A percentile compares a stretch with the other conserved stretches of the same genome.
Conservation (phyloP, 345 rosid species). For the Toxicodendron radicans region DNA sequence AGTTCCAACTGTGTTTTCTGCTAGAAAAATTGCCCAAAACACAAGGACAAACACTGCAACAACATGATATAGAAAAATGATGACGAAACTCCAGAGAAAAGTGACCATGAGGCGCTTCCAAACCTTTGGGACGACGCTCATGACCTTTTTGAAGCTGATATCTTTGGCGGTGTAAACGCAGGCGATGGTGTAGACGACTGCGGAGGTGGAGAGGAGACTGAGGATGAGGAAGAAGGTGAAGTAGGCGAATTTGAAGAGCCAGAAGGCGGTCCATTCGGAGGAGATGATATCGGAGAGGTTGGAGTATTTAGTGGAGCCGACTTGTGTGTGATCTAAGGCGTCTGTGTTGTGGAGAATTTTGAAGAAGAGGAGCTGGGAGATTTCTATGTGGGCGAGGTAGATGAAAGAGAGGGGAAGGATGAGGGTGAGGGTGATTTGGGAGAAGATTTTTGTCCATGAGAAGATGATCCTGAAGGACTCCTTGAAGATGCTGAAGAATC, state of each 20-base stretch:
- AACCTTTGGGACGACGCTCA: constrained; percentile 39
- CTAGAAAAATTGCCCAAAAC: neutral
- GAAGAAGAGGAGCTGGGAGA: constrained; percentile 30
- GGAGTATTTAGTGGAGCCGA: constrained; percentile 13
- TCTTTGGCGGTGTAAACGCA: constrained; percentile 39
- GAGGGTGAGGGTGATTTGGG: constrained; percentile 41
- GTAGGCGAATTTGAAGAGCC: constrained; percentile 37
- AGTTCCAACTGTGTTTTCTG: neutral
- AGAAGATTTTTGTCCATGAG: constrained; percentile 46
- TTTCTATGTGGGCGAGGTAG: constrained; percentile 34
- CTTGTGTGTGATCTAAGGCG: constrained; percentile 5
- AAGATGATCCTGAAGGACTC: constrained; percentile 47
- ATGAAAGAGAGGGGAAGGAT: constrained; percentile 53
- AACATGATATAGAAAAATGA: constrained; percentile 30
- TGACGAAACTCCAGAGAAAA: constrained; percentile 35
- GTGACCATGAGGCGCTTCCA: constrained; percentile 58
- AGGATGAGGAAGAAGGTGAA: constrained; percentile 37
- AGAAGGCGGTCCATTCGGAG: constrained; percentile 30
- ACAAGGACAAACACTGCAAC: constrained; percentile 12
- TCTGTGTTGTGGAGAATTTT: constrained; percentile 17
- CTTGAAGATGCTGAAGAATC: constrained; percentile 34
- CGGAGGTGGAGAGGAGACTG: constrained; percentile 45
- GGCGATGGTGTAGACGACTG: constrained; percentile 46
- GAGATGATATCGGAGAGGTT: constrained; percentile 17
- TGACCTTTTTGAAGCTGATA: constrained; percentile 38